Percentiles rank a stretch among this genome's conserved stretches.
phyloP scores from a whole-genome alignment of 352 stramenopile genomes.

The Globisporangium irregulare region DNA sequence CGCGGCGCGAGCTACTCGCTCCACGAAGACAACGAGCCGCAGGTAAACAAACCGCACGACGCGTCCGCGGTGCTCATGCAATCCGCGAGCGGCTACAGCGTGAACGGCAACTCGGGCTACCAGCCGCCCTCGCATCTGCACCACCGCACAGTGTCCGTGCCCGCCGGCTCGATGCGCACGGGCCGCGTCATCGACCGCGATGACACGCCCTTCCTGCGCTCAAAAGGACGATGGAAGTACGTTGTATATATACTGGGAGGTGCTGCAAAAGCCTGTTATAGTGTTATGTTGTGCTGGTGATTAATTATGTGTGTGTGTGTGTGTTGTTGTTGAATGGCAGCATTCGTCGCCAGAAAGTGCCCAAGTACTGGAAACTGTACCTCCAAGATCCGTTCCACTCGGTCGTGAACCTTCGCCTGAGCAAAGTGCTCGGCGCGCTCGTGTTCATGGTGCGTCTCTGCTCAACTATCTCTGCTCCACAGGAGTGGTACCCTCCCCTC shows the following conservation, averaged over 20 bases:
- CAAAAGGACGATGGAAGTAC: slow-evolving; percentile 78
- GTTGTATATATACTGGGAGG: slow-evolving; percentile 14
- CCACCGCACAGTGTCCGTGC: slow-evolving; percentile 15
- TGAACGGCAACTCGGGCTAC: slow-evolving; percentile 12
- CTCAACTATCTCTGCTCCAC: background rate
- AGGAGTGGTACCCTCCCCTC: background rate
- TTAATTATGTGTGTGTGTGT: background rate
- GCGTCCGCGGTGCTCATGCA: slow-evolving; percentile 11
- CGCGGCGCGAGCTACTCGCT: slow-evolving; percentile 43
- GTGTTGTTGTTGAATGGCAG: slow-evolving; percentile 25
- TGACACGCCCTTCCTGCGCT: slow-evolving; percentile 60
- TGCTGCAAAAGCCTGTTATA: no score
- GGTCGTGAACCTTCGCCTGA: slow-evolving; percentile 77
- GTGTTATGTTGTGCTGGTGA: background rate
- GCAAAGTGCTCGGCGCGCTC: slow-evolving; percentile 63
- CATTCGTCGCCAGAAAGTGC: slow-evolving; percentile 73
- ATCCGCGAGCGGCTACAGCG: slow-evolving; percentile 20
- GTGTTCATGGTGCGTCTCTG: slow-evolving; percentile 25
- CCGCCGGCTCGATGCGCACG: slow-evolving; percentile 26
- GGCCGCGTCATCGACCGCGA: slow-evolving; percentile 73
- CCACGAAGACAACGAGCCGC: slow-evolving; percentile 33
- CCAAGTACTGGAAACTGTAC: slow-evolving; percentile 83
- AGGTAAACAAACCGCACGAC: slow-evolving; percentile 14
- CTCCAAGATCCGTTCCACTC: slow-evolving; percentile 82
- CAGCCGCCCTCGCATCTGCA: slow-evolving; percentile 13